Conservation (phyloP, 805 yeast species). For the Babjeviella inositovora region DNA sequence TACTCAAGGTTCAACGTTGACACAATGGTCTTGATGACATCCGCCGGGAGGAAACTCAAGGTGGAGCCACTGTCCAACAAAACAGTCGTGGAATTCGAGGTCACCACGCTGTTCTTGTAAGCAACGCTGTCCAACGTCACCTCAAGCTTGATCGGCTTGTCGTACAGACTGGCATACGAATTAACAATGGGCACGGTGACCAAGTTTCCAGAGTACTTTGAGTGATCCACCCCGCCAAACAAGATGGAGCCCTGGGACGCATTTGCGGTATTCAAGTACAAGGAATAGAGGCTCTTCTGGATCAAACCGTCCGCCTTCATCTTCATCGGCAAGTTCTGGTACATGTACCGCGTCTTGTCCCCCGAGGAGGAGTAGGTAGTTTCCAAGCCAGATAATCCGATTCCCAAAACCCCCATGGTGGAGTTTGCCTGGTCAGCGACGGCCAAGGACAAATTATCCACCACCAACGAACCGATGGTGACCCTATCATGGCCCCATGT, state of each 20-base stretch:
- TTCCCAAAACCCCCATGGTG: slow-evolving; percentile 55
- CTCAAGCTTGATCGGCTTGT: slow-evolving; percentile 25
- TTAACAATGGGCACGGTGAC: slow-evolving; percentile 35
- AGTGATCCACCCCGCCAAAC: slow-evolving; percentile 61
- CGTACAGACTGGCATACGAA: slow-evolving; percentile 10
- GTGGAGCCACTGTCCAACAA: slow-evolving; percentile 27
- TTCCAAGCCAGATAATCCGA: slow-evolving; percentile 59
- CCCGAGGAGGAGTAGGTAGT: slow-evolving; percentile 24
- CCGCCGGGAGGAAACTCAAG: slow-evolving; percentile 22
- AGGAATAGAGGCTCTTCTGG: slow-evolving; percentile 38
- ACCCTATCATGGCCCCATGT: slow-evolving; percentile 52
- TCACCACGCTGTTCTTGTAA: too few species aligned
- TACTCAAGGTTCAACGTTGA: too few species aligned
- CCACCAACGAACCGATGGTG: slow-evolving; percentile 25
- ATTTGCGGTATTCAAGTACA: slow-evolving; percentile 31
- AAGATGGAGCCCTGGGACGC: slow-evolving; percentile 34
- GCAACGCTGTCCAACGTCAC: slow-evolving; percentile 26
- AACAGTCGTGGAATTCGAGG: slow-evolving; percentile 13
- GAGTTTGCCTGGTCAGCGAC: slow-evolving; percentile 55
- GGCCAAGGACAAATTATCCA: slow-evolving; percentile 49
- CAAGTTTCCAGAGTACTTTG: slow-evolving; percentile 38
- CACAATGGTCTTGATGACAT: slow-evolving; percentile 9
- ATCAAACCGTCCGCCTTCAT: slow-evolving; percentile 44
- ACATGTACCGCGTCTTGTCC: slow-evolving; percentile 15
- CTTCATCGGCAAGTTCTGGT: slow-evolving; percentile 52